Conservation (phyloP, 1,284 basidiomycete species). For the Rhodotorula sp. region DNA sequence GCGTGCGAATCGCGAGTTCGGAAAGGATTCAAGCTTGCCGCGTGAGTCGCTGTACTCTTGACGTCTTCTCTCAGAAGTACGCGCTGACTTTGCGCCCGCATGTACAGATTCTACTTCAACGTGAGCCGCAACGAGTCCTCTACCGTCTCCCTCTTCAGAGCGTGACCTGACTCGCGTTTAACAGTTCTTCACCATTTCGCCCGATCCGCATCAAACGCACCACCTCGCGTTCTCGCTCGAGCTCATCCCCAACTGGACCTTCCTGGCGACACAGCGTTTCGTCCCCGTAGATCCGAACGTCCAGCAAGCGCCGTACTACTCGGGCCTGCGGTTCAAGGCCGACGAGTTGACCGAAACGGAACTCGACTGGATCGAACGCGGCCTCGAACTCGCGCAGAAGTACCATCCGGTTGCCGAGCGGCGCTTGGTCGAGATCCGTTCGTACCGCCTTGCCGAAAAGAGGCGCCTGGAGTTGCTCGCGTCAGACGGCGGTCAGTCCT, state of each 20-base stretch:
- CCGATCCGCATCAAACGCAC: conserved; percentile 24
- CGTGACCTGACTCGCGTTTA: background rate
- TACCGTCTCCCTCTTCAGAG: background rate
- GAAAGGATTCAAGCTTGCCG: conserved; percentile 22
- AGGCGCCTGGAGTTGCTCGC: background rate
- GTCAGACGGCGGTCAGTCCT: background rate
- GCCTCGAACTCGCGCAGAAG: conserved; percentile 11
- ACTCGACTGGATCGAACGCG: conserved; percentile 34
- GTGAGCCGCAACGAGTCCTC: background rate
- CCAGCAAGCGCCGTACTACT: too few relatives aligned
- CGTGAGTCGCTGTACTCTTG: background rate
- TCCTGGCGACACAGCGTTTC: conserved; percentile 19
- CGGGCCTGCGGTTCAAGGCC: background rate
- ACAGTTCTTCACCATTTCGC: conserved; percentile 20
- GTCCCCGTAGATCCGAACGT: background rate
- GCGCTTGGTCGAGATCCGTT: conserved; percentile 14
- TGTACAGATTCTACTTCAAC: conserved; percentile 19
- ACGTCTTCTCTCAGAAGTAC: background rate
- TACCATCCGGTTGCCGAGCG: conserved; percentile 23
- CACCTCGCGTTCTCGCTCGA: conserved; percentile 28
- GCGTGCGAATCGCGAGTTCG: conserved; percentile 17
- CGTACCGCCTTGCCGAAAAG: conserved; percentile 1
- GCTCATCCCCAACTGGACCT: conserved; percentile 25
- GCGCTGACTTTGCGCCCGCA: background rate
- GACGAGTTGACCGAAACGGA: conserved; percentile 24